Base-by-base conservation (phyloP, 2,329 filamentous ascomycete species). In the Fusarium nanum region DNA sequence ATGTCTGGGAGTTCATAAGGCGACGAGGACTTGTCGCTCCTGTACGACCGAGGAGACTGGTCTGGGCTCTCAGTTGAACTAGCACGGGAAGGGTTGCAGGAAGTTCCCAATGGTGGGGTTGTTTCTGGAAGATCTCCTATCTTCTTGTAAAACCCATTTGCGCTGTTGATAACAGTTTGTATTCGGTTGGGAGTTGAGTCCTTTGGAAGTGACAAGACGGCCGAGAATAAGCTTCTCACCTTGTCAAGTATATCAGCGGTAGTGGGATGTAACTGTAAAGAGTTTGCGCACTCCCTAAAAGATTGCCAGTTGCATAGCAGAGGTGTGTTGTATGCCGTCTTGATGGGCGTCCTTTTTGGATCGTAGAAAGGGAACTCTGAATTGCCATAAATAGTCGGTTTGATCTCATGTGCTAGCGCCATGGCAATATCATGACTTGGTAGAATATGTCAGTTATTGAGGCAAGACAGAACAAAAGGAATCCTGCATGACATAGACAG, bases 181-280 rank as follows among this genome's bases (percentile, higher is more conserved):
- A 83, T 71, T 30, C 84, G 78, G 25, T 80, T 79, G 0, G 68
- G 32, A 0, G 79, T 77, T 5, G 83, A 72, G 1, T 76, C 47
- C 3, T 71, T 61, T 0, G 83, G 80, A n/a, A 85, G 74, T 1
- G 78, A 74, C 7, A 85, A 66, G 0, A 86, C 81, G 5, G 81
- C 74, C 12, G 78, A 73, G n/a, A 86, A 77, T 2, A 88, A 76
- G 23, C 82, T 81, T 7, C 85, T 81, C 75, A 86, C 82, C 50
- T 85, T 82, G 56, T 88, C 86, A 5, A 88, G 81, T 54, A 88
- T 84, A 16, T 81, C 78, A 7, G 85, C 84, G 2, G 83, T 84
- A 53, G 78, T 77, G 2, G 78, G 76, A 53, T 86, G 83, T n/a
- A 87, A 76, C n/a, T 78, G 76, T 4, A 86, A 74, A 0, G 80